Conservation (phyloP, 441 rosid species). For the Pelargonium exstipulatum region DNA sequence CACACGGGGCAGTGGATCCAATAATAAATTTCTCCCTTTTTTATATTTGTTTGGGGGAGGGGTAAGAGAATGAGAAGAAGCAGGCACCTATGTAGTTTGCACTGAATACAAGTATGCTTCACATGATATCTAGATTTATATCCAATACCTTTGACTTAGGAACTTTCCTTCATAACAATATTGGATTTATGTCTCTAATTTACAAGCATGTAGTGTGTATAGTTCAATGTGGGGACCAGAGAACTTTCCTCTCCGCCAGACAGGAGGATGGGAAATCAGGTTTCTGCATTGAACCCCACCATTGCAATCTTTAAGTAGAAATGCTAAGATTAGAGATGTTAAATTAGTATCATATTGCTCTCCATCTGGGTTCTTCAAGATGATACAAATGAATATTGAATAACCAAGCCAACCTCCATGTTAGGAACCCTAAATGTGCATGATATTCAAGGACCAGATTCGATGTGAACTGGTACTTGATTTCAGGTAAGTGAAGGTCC, state of each 20-base stretch:
- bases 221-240: constrained; percentile 7
- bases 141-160: constrained; percentile 9
- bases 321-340: background rate
- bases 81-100: background rate
- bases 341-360: background rate
- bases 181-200: constrained; percentile 3
- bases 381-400: background rate
- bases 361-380: background rate
- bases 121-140: background rate
- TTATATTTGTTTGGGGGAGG: background rate
- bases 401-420: constrained; percentile 6
- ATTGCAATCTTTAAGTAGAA: background rate
- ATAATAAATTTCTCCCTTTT: background rate
- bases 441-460: constrained; percentile 4
- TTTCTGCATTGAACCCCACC: background rate
- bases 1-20: constrained; percentile 6
- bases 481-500: constrained; percentile 5
- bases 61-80: background rate
- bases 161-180: constrained; percentile 2
- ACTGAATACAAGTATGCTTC: constrained; percentile 1
- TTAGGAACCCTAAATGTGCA: constrained; percentile 1
- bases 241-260: constrained; percentile 7
- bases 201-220: constrained; percentile 1
- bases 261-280: background rate
- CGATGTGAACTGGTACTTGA: constrained; percentile 2